phyloP scores from a whole-genome alignment of 345 rosid species.

The Hibiscus trionum region DNA sequence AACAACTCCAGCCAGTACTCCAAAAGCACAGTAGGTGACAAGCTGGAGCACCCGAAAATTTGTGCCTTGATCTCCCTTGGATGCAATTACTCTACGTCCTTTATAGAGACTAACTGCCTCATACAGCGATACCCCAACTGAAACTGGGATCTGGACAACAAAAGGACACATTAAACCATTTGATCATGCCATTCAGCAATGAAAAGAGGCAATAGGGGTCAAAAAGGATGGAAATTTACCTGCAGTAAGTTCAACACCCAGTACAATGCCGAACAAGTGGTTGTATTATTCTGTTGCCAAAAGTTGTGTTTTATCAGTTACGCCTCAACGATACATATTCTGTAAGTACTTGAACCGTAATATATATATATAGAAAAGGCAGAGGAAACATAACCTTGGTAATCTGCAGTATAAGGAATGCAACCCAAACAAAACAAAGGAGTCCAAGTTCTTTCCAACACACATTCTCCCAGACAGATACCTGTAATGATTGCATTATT shows the following conservation, averaged over 20 bases:
- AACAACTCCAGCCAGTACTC: constrained; percentile 60
- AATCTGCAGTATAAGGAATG: constrained; percentile 61
- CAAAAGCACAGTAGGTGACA: constrained; percentile 43
- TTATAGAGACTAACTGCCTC: constrained; percentile 62
- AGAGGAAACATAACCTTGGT: constrained; percentile 38
- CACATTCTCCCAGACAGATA: constrained; percentile 51
- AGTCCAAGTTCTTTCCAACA: constrained; percentile 80
- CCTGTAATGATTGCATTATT: constrained; percentile 27
- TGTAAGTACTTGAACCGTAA: background rate
- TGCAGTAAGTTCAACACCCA: constrained; percentile 61
- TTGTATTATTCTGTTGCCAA: constrained; percentile 39
- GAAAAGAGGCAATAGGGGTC: background rate
- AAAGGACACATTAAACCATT: background rate
- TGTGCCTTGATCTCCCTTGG: constrained; percentile 47
- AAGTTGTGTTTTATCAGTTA: constrained; percentile 12
- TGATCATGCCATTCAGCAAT: background rate
- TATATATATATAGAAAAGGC: too few relatives aligned
- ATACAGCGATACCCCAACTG: constrained; percentile 52
- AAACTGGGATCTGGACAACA: constrained; percentile 51
- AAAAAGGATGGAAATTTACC: constrained; percentile 26
- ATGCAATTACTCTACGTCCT: constrained; percentile 52
- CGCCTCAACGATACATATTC: constrained; percentile 1
- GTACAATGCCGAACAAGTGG: constrained; percentile 52
- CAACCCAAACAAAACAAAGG: constrained; percentile 69
- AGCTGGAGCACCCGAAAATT: constrained; percentile 38